phyloP scores from a whole-genome alignment of 257 asterid species.

The Gynochthodes officinalis region DNA sequence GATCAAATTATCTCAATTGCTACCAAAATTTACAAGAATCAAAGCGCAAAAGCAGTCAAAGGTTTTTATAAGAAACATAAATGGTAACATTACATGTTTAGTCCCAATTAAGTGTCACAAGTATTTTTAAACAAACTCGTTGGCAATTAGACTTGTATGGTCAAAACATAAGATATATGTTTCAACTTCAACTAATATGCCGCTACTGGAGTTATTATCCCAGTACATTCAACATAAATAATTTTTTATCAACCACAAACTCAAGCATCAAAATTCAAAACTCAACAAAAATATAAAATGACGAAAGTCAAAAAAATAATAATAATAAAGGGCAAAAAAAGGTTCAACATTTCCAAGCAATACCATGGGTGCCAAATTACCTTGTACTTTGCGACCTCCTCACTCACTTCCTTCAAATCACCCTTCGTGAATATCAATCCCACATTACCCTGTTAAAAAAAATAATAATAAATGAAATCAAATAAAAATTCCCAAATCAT shows the following conservation, averaged over 20 bases:
- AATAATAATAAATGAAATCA: too few relatives aligned
- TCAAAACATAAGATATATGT: too few relatives aligned
- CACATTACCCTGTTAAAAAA: conserved; percentile 14
- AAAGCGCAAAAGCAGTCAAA: neutral
- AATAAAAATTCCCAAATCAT: too few relatives aligned
- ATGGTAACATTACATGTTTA: neutral
- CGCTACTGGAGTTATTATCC: too few relatives aligned
- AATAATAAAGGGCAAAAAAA: neutral
- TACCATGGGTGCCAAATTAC: neutral
- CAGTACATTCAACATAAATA: too few relatives aligned
- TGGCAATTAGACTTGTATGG: neutral
- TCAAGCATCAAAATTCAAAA: too few relatives aligned
- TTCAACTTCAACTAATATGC: too few relatives aligned
- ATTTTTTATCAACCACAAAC: too few relatives aligned
- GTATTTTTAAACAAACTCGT: too few relatives aligned
- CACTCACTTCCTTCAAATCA: conserved; percentile 25
- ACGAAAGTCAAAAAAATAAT: neutral
- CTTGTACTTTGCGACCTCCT: conserved; percentile 22
- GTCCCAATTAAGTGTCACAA: too few relatives aligned
- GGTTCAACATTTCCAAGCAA: neutral
- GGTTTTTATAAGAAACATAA: neutral
- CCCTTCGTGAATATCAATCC: conserved; percentile 22
- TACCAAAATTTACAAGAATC: neutral
- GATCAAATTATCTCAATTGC: neutral
- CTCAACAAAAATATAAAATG: neutral